These are phyloP conservation scores for Trichoderma koningii DNA, from an alignment of 2,329 filamentous ascomycete species.

Conservation along the genomic window DNA sequence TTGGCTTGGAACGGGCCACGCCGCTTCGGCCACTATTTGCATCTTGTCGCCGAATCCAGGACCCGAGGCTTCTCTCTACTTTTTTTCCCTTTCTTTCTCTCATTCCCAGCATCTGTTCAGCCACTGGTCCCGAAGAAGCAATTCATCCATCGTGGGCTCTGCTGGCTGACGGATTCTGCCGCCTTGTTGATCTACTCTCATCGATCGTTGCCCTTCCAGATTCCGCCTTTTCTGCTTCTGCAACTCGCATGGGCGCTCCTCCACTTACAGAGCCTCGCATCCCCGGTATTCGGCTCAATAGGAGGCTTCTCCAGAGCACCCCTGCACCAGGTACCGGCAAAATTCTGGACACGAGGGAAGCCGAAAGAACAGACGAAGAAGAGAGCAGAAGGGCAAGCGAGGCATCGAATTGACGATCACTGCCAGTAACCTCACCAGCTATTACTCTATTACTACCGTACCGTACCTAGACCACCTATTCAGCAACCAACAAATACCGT, in stretches of 20 bases:
- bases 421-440: background rate
- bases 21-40: constrained; percentile 20
- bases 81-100: background rate
- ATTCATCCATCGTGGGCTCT: background rate
- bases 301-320: background rate
- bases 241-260: background rate
- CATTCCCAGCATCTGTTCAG: background rate
- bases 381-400: background rate
- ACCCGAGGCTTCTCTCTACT: constrained; percentile 4
- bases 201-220: background rate
- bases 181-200: background rate
- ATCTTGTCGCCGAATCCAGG: constrained; percentile 17
- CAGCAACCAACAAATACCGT: no score
- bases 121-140: background rate
- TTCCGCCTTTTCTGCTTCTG: background rate
- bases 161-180: background rate
- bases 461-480: no score
- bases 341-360: no score
- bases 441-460: no score
- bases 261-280: background rate
- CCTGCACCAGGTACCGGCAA: background rate
- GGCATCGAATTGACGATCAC: background rate
- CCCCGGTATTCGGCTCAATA: background rate
- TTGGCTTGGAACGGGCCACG: constrained; percentile 22
- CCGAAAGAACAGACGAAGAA: background rate